Evolutionary conservation across 257 asterid species (phyloP), one percentile per base, ranked within the genome.

Genomic region (Apocynum venetum): DNA sequence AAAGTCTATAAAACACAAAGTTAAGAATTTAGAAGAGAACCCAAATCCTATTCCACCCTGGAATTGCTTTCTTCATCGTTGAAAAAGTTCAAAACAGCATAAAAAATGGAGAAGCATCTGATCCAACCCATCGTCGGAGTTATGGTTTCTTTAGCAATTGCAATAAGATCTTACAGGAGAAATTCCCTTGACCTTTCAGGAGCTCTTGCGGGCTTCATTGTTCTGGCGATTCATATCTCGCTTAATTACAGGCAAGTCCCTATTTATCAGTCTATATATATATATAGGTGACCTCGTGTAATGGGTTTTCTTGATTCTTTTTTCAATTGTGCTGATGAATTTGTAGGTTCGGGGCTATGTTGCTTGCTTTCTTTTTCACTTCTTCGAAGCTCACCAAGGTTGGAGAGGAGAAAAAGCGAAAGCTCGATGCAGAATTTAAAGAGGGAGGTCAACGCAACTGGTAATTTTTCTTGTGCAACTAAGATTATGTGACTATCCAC

Each of bases 391-490:
- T 92, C 72, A 92, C 98, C 48, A 93, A 84, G 78, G 81, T 84
- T 52, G 98, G 98, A 75, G 97, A 89, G 89, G 96, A 92, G 55
- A 85, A 75, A 83, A 92, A 93, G 89, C 72, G 80, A 65, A 89
- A 86, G 59, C 83, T 92, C 40, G 98, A 95, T 65, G 94, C 96
- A 8, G 97, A 92, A 64, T 95, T 95, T 83, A 90, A 90, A 85
- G 97, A 95, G 85, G 98, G 98, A 63, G 98, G 98, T 75, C 98
- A 95, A 74, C 96, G 98, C 78, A 92, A 92, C 85, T 95, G 98
- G 98, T 95, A 92, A n/a, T 47, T 31, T 6, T 46, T 20, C 9
- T 14, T 72, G 14, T 72, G 47, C 44, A 53, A 35, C 46, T 35
- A 61, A 25, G 17, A 11, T 36, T 63, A 35, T 36, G 69, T 36